These are phyloP conservation scores for Podaxis rugospora DNA, from an alignment of 768 basidiomycete species.

Conservation along the genomic window DNA sequence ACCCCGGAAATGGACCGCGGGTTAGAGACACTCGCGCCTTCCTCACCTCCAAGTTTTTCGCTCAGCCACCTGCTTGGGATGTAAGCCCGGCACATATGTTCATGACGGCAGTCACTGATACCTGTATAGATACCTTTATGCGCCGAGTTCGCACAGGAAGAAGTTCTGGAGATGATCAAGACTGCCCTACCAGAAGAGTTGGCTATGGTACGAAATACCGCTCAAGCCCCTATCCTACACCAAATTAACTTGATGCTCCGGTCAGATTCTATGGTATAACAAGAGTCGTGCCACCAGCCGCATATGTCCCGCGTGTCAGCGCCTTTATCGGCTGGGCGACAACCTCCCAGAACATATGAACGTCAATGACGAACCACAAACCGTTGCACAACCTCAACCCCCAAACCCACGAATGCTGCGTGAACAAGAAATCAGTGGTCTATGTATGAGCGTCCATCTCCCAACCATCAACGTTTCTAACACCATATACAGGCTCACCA, in stretches of 20 bases:
- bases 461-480: background rate
- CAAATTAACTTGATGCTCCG: background rate
- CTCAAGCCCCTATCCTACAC: background rate
- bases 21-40: slow-evolving; percentile 67
- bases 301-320: slow-evolving; percentile 74
- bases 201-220: slow-evolving; percentile 50
- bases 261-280: slow-evolving; percentile 80
- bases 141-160: slow-evolving; percentile 73
- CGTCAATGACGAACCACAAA: slow-evolving; percentile 19
- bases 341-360: slow-evolving; percentile 44
- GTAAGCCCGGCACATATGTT: slow-evolving; percentile 18
- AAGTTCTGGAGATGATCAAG: slow-evolving; percentile 68
- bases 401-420: slow-evolving; percentile 34
- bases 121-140: slow-evolving; percentile 51
- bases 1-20: slow-evolving; percentile 77
- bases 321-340: slow-evolving; percentile 70
- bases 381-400: slow-evolving; percentile 12
- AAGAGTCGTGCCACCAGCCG: slow-evolving; percentile 68
- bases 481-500: slow-evolving; percentile 52
- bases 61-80: slow-evolving; percentile 57
- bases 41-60: slow-evolving; percentile 57
- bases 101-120: background rate
- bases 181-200: slow-evolving; percentile 68
- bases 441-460: slow-evolving; percentile 48
- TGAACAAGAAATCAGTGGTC: slow-evolving; percentile 72